Evolutionary conservation across 1,284 basidiomycete genomes (phyloP), one percentile per base, ranked within the genome.

Genomic region (Coniferiporia sulphurascens): DNA sequence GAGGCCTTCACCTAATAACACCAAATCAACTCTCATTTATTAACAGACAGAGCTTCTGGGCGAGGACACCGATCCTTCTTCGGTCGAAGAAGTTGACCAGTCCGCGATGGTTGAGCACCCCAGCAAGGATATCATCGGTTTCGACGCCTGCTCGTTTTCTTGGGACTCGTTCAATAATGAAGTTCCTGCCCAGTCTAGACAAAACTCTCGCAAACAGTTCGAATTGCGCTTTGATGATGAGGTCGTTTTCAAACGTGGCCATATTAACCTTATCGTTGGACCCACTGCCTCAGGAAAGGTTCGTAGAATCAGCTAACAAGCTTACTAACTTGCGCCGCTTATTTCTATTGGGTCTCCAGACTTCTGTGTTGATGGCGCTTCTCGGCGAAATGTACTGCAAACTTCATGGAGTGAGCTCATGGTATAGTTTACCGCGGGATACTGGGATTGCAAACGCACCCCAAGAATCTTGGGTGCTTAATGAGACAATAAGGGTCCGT

Each of bases 31-130:
- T 22, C 51, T 21, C 15, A n/a, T 17, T 45, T 54, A 19, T 52
- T 21, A 34, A 5, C 57, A 80, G 74, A 83, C 78, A 44, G 82
- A 84, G 62, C 73, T 85, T 46, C 71, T 85, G 45, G 83, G 85
- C 63, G 64, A 67, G 10, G 81, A 73, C 62, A 65, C 72, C 13
- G 70, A 74, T 43, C 66, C 67, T 57, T 58, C 70, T 41, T 69
- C 73, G 56, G 64, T 70, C 9, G 44, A 15, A n/a, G 17, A 9
- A 19, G 60, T 67, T 15, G 68, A 27, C 5, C 27, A 69, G 19
- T 54, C 73, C 35, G 48, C 70, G 13, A 62, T 67, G 46, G 62
- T 69, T 27, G 66, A 69, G 13, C 67, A 70, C 2, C 22, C 50
- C 7, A 55, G 67, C 22, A 58, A 63, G 9, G 69, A 27, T 27